Evolutionary conservation across 2,329 filamentous ascomycete species (phyloP).

Genomic region (Septoria petroselini): DNA sequence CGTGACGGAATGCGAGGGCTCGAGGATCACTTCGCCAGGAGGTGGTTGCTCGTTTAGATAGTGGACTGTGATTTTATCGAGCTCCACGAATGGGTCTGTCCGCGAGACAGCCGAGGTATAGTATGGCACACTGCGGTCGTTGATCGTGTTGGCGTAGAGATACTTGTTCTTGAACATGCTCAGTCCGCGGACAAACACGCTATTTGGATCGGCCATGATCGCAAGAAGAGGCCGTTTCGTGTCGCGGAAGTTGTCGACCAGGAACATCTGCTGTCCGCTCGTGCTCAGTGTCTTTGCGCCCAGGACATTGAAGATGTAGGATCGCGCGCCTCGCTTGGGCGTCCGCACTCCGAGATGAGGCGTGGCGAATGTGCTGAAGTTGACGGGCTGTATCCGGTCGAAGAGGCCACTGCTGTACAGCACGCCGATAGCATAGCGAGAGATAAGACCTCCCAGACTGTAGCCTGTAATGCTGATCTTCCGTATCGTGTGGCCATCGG

Average conservation of each 20-base stretch:
- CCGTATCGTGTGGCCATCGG: conserved; percentile 65
- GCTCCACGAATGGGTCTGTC: conserved; percentile 71
- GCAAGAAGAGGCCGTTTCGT: conserved; percentile 77
- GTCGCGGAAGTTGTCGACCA: conserved; percentile 78
- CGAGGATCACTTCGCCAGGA: conserved; percentile 69
- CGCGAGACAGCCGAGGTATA: conserved; percentile 78
- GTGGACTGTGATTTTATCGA: conserved; percentile 66
- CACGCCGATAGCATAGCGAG: conserved; percentile 81
- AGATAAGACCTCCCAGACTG: conserved; percentile 81
- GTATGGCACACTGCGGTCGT: conserved; percentile 77
- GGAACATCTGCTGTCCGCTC: conserved; percentile 83
- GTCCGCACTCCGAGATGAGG: conserved; percentile 61
- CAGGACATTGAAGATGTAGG: conserved; percentile 67
- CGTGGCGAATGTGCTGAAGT: conserved; percentile 89
- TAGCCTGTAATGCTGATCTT: conserved; percentile 89
- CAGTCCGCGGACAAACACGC: conserved; percentile 80
- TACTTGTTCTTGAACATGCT: conserved; percentile 71
- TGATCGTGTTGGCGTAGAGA: conserved; percentile 81
- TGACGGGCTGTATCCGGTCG: conserved; percentile 76
- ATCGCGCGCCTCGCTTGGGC: conserved; percentile 43
- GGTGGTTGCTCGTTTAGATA: conserved; percentile 68
- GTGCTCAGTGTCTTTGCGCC: conserved; percentile 76
- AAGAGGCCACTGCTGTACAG: conserved; percentile 78
- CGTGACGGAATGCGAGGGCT: conserved; percentile 61
- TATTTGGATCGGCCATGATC: conserved; percentile 76